Conservation (phyloP, 148 eudicot genomes). For the Rhododendron ovatum region DNA sequence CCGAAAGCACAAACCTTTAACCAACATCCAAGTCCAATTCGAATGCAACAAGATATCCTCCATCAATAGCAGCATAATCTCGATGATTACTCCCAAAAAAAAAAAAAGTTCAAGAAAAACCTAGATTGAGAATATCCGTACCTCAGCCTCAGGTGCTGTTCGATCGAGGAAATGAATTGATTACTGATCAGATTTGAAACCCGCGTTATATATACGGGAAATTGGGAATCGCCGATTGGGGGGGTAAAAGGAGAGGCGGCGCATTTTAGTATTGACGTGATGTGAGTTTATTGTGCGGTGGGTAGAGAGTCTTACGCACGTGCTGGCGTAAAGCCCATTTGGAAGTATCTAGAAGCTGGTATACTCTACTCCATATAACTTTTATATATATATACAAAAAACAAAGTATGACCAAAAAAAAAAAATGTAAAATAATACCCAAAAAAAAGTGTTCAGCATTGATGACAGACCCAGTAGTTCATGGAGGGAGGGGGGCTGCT, state of each 20-base stretch:
- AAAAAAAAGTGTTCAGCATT: no score
- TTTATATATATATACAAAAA: no score
- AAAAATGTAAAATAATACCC: no score
- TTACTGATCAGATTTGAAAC: background rate
- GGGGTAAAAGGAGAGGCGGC: background rate
- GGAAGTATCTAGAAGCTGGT: background rate
- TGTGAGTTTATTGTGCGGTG: background rate
- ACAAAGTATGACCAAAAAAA: no score
- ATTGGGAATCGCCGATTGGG: background rate
- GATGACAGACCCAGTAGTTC: no score
- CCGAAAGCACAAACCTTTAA: background rate
- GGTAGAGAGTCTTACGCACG: background rate
- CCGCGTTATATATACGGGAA: background rate
- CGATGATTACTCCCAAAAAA: background rate
- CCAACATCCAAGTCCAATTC: background rate
- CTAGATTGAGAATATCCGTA: background rate
- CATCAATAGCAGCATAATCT: background rate
- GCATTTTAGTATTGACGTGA: background rate
- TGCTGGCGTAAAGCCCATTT: constrained; percentile 1
- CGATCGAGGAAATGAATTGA: background rate
- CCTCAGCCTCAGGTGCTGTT: constrained; percentile 5
- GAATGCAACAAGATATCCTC: no score
- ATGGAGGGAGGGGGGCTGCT: no score
- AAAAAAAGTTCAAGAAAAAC: background rate
- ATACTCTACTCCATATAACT: no score